These are phyloP conservation scores for Sideroxylon spinosum DNA, from an alignment of 179 eudicot genomes.

Conservation along the genomic window DNA sequence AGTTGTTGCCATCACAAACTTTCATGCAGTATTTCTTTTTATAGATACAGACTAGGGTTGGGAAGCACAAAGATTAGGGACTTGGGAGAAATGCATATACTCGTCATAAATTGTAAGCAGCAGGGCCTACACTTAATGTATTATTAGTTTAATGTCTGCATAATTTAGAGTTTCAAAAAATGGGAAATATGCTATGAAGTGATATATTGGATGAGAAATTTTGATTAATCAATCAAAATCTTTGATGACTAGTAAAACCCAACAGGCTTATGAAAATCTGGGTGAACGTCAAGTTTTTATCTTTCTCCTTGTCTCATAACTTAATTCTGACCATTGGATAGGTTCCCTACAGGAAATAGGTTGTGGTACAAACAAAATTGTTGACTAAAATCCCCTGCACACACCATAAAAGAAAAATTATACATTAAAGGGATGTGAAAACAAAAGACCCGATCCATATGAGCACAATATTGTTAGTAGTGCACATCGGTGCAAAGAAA, in stretches of 20 bases:
- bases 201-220: not conserved
- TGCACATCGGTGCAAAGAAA: not conserved
- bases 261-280: not conserved
- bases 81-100: not conserved
- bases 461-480: not conserved
- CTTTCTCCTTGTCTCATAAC: conserved; percentile 1
- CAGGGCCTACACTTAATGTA: not conserved
- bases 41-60: not conserved
- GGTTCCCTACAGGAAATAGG: not conserved
- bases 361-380: not conserved
- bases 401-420: not conserved
- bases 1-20: not conserved
- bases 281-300: not conserved
- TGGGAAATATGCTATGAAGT: not conserved
- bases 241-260: not conserved
- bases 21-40: not conserved
- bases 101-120: not conserved
- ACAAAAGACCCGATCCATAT: conserved; percentile 1
- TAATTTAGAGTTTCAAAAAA: not conserved
- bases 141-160: not conserved
- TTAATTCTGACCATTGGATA: not conserved
- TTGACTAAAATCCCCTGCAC: conserved; percentile 1
- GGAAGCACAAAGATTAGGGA: not conserved
- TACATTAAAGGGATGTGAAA: not conserved
- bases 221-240: not conserved